Evolutionary conservation across 768 basidiomycete genomes (phyloP).

Genomic region (Trichaptum fuscoviolaceum): DNA sequence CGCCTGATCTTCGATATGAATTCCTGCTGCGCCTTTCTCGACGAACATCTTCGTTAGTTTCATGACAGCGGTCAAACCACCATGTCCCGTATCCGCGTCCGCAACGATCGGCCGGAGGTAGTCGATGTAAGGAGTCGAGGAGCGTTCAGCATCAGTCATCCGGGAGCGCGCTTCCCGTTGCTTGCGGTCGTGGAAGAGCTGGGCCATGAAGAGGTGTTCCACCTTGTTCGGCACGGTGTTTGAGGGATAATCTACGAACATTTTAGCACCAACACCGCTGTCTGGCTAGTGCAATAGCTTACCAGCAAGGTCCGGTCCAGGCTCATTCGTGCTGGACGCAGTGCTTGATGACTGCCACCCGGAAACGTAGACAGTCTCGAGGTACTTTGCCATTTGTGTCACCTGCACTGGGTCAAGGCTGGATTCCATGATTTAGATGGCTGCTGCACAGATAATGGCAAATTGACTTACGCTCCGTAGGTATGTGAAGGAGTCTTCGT

Average conservation of each 20-base stretch:
- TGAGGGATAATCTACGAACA: constrained; percentile 79
- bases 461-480: constrained; percentile 87
- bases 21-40: constrained; percentile 96
- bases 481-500: constrained; percentile 85
- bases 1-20: constrained; percentile 97
- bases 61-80: constrained; percentile 97
- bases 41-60: constrained; percentile 99
- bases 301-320: constrained; percentile 98
- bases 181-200: constrained; percentile 98
- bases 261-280: background rate
- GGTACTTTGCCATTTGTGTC: constrained; percentile 98
- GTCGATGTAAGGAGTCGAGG: constrained; percentile 68
- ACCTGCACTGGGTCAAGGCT: constrained; percentile 97
- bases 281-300: constrained; percentile 16
- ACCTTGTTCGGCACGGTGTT: constrained; percentile 99
- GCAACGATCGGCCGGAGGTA: constrained; percentile 94
- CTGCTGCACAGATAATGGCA: background rate
- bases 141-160: constrained; percentile 66
- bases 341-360: constrained; percentile 95
- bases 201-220: constrained; percentile 95
- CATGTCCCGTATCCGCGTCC: constrained; percentile 97
- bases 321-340: constrained; percentile 90
- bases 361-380: constrained; percentile 98
- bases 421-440: constrained; percentile 6
- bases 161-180: constrained; percentile 76